These are phyloP conservation scores for Ramaria sp. DNA, from an alignment of 768 basidiomycete genomes.

Conservation along the genomic window DNA sequence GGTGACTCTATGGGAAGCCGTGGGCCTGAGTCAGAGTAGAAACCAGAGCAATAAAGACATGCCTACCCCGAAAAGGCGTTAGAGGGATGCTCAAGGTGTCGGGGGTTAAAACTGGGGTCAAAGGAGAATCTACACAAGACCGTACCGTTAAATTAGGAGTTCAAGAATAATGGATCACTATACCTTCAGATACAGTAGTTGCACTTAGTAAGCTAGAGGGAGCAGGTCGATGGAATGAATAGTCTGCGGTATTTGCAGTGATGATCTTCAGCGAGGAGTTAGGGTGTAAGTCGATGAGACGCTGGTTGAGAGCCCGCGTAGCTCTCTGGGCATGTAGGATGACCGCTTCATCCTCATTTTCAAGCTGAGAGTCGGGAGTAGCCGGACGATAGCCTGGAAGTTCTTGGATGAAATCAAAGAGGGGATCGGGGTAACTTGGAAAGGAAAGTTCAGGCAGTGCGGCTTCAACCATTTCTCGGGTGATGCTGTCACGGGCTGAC, in stretches of 20 bases:
- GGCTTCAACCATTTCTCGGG: not conserved
- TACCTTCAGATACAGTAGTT: not conserved
- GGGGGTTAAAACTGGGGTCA: not conserved
- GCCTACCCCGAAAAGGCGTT: conserved; percentile 2
- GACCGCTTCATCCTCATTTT: not conserved
- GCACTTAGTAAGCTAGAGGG: not conserved
- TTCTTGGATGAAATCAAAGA: not conserved
- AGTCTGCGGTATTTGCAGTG: not conserved
- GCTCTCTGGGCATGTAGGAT: not conserved
- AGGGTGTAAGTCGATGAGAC: not conserved
- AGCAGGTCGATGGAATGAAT: not conserved
- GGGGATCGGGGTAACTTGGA: not conserved
- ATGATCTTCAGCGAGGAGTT: not conserved
- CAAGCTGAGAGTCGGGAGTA: not conserved
- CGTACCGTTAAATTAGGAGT: not conserved
- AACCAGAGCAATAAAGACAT: not conserved
- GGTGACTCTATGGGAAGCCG: conserved; percentile 2
- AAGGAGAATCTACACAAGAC: not conserved
- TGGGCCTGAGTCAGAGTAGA: not conserved
- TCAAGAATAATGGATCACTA: not conserved
- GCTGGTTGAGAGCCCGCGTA: not conserved
- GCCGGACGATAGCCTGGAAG: not conserved
- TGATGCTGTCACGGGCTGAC: not conserved
- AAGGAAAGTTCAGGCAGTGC: not conserved
- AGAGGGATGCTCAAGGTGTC: not conserved